Evolutionary conservation across 495 filamentous ascomycete genomes (phyloP).

Genomic region (Entonaema liquescens): DNA sequence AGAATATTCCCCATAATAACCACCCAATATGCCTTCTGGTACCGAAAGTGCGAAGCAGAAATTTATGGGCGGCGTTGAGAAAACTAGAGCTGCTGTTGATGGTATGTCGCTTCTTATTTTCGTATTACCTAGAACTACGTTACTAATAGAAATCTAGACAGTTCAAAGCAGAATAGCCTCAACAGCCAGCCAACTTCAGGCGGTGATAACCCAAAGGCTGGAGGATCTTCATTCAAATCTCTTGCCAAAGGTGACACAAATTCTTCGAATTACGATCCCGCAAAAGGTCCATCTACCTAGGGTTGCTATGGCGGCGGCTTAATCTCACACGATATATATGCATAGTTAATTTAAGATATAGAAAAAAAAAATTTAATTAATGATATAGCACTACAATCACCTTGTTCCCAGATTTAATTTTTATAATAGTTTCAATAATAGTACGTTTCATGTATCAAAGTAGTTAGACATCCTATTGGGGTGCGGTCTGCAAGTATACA

Average conservation of each 20-base stretch:
- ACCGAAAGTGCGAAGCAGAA: constrained; percentile 32
- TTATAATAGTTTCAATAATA: too few species aligned
- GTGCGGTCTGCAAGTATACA: too few species aligned
- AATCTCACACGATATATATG: neutral
- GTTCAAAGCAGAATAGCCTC: constrained; percentile 2
- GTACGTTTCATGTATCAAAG: too few species aligned
- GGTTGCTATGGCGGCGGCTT: neutral
- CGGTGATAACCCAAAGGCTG: constrained; percentile 35
- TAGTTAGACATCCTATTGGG: too few species aligned
- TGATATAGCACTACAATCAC: too few species aligned
- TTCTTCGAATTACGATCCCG: constrained; percentile 27
- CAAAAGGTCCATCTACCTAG: constrained; percentile 32
- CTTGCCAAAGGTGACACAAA: constrained; percentile 33
- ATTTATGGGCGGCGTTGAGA: constrained; percentile 29
- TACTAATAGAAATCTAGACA: constrained; percentile 8
- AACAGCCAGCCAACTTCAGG: constrained; percentile 12
- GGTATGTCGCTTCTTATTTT: neutral
- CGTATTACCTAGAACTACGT: neutral
- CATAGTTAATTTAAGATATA: neutral
- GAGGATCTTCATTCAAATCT: constrained; percentile 30
- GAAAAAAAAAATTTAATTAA: too few species aligned
- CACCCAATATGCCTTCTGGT: constrained; percentile 26
- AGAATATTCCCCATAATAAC: neutral
- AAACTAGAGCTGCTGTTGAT: constrained; percentile 28
- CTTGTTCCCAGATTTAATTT: too few species aligned